phyloP scores from a whole-genome alignment of 2,329 filamentous ascomycete genomes.

The Cladosporium sp. region DNA sequence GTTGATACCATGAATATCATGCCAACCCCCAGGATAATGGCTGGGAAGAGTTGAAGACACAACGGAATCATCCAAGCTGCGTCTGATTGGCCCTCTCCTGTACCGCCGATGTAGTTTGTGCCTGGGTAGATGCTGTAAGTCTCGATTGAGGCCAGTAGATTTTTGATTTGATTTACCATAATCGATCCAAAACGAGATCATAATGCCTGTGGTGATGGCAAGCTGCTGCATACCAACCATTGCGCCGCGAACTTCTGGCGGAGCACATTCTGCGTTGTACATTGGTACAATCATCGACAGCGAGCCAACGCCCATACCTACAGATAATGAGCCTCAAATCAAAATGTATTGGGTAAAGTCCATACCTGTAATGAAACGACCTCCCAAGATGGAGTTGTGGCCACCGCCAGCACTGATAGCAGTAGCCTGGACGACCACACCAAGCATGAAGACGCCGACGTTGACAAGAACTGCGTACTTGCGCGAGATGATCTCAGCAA shows the following conservation, averaged over 20 bases:
- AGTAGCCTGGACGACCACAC: constrained; percentile 64
- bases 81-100: constrained; percentile 54
- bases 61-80: constrained; percentile 72
- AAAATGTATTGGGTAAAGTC: constrained; percentile 13
- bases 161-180: constrained; percentile 30
- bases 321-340: constrained; percentile 1
- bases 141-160: background rate
- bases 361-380: constrained; percentile 62
- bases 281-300: constrained; percentile 58
- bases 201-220: constrained; percentile 53
- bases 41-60: constrained; percentile 66
- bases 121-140: background rate
- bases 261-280: constrained; percentile 45
- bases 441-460: constrained; percentile 63
- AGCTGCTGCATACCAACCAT: constrained; percentile 64
- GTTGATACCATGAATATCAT: constrained; percentile 51
- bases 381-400: constrained; percentile 60
- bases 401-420: constrained; percentile 39
- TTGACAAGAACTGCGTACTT: constrained; percentile 68
- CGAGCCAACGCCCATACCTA: constrained; percentile 60
- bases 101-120: constrained; percentile 49
- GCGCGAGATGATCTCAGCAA: constrained; percentile 66
- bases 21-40: constrained; percentile 61
- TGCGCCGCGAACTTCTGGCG: constrained; percentile 63
- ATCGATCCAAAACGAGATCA: constrained; percentile 48